Evolutionary conservation across 1,139 yeast species (phyloP).

Genomic region (Scheffersomyces quercinus): DNA sequence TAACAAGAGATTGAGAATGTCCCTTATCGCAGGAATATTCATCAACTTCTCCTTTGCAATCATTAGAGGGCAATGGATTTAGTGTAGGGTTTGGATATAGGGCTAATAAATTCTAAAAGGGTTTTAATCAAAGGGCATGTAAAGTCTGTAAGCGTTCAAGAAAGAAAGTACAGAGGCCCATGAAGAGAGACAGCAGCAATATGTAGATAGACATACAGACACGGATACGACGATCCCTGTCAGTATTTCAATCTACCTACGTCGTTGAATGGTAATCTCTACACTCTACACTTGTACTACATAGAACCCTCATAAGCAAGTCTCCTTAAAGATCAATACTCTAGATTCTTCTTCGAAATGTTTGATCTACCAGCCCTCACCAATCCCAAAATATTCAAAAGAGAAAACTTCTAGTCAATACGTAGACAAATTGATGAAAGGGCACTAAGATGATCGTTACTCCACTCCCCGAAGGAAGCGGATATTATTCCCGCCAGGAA

Average conservation of each 20-base stretch:
- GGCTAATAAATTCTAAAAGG: too few relatives aligned
- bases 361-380: slow-evolving; percentile 57
- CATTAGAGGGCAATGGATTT: slow-evolving; percentile 50
- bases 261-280: slow-evolving; percentile 1
- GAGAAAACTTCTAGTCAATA: slow-evolving; percentile 14
- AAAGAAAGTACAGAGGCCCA: background rate
- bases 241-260: background rate
- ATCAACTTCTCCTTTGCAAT: slow-evolving; percentile 60
- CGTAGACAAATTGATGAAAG: slow-evolving; percentile 30
- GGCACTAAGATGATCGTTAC: slow-evolving; percentile 51
- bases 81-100: slow-evolving; percentile 1
- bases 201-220: background rate
- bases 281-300: background rate
- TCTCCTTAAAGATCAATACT: background rate
- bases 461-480: slow-evolving; percentile 23
- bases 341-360: slow-evolving; percentile 18
- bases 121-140: too few relatives aligned
- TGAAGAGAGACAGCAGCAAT: background rate
- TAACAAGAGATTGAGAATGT: slow-evolving; percentile 59
- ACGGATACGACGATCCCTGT: background rate
- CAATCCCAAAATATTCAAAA: slow-evolving; percentile 18
- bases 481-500: slow-evolving; percentile 52
- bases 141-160: background rate
- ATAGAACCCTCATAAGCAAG: too few relatives aligned
- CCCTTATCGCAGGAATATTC: slow-evolving; percentile 61